These are phyloP conservation scores for Sequoia sempervirens DNA, from an alignment of 75 land plant genomes.

Conservation along the genomic window DNA sequence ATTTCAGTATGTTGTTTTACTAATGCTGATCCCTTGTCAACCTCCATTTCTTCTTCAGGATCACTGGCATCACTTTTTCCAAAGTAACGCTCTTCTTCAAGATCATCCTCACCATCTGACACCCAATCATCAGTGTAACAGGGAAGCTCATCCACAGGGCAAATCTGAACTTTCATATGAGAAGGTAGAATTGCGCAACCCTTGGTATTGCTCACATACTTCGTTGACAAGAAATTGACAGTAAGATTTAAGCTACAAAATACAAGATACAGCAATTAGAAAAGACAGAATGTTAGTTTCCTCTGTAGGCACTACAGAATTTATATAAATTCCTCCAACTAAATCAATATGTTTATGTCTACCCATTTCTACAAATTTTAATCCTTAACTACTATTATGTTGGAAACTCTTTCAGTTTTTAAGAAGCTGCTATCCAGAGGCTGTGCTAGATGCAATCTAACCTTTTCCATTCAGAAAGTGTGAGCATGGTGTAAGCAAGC, in stretches of 20 bases:
- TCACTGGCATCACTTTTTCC: slow-evolving; percentile 7
- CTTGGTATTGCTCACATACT: slow-evolving; percentile 41
- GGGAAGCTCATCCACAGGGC: slow-evolving; percentile 74
- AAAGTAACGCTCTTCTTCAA: slow-evolving; percentile 13
- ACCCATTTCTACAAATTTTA: neutral
- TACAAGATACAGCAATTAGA: slow-evolving; percentile 5
- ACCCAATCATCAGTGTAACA: slow-evolving; percentile 30
- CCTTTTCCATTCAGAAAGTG: slow-evolving; percentile 74
- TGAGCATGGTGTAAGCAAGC: slow-evolving; percentile 86
- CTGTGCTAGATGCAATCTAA: slow-evolving; percentile 8
- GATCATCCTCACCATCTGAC: slow-evolving; percentile 12
- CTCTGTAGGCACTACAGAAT: neutral
- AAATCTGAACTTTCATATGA: slow-evolving; percentile 60
- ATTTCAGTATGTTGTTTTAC: neutral
- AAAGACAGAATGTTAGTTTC: neutral
- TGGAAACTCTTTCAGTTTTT: neutral
- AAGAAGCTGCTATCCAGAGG: neutral
- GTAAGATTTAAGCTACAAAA: slow-evolving; percentile 58
- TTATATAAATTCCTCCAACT: neutral
- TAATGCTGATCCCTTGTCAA: neutral
- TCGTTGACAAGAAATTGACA: slow-evolving; percentile 85
- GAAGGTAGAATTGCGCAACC: slow-evolving; percentile 72
- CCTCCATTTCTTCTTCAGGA: neutral
- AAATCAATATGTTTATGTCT: neutral
- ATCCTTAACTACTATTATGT: neutral